Evolutionary conservation across 2,329 filamentous ascomycete genomes (phyloP), one percentile per base, ranked within the genome.

Genomic region (Knufia petricola): DNA sequence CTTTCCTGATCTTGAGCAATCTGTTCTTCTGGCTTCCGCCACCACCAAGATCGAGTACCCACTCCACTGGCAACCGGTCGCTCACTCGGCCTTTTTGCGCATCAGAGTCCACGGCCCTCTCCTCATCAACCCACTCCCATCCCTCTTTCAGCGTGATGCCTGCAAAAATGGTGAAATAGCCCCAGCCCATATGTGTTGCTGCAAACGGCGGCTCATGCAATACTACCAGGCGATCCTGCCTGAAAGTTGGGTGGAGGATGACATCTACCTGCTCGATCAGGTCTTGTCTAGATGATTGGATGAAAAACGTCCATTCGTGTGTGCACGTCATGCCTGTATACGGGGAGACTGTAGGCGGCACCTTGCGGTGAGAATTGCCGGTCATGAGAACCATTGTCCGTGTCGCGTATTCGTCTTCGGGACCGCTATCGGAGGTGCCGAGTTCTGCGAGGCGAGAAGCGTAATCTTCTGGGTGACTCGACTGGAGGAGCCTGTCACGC

Each of bases 221-320:
- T 23, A 21, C 39, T 10, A 47, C 44, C 4, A 47, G 23, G 48
- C 31, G 9, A 54, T 53, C 15, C 50, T 48, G 15, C 42, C 49
- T 10, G 43, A 56, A 57, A 3, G 56, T 57, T 3, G 54, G 56
- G 45, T 57, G 54, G 50, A 57, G 46, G 37, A 47, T 47, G 20
- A 57, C 48, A 31, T 57, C 49, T 8, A 58, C 51, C 31, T 58
- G 50, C 46, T 58, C 53, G 40, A 58, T 54, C 8, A 58, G 23
- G 47, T 58, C 56, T 24, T 41, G 55, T 30, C 52, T 28, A 8
- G 54, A 56, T 8, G 52, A 51, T 15, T 53, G 48, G 2, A 58
- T 47, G 43, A 58, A 58, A 49, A 58, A 58, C 26, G 50, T 58
- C 54, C 54, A 58, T 39, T 58, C 49, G 36, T 58, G 56, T 28